Evolutionary conservation across 1,284 basidiomycete species (phyloP).

Genomic region (Ceratobasidium papillatum): DNA sequence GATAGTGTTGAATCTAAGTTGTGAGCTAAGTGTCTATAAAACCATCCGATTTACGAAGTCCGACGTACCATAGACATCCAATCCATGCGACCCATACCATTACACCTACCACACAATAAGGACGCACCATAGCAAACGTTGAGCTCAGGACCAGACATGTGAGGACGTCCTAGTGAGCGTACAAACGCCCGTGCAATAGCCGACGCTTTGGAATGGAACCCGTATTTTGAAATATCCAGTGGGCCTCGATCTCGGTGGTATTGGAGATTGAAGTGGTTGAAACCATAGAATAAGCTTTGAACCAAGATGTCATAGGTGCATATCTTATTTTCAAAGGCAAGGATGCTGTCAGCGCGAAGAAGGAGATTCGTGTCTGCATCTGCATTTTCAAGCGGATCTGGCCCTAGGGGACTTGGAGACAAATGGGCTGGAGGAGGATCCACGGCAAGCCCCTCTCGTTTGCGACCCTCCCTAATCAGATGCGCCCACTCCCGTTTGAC

Average conservation of each 20-base stretch:
- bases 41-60: neutral
- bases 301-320: too few species aligned
- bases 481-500: neutral
- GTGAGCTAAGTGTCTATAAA: neutral
- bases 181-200: neutral
- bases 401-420: too few species aligned
- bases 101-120: neutral
- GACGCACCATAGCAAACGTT: neutral
- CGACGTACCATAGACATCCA: neutral
- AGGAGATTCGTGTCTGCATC: neutral
- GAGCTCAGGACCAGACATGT: neutral
- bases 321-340: too few species aligned
- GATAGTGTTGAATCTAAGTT: neutral
- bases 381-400: neutral
- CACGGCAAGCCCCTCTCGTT: neutral
- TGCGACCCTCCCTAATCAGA: neutral
- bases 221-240: neutral
- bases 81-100: too few species aligned
- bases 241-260: neutral
- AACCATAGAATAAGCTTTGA: too few species aligned
- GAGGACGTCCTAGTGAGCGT: neutral
- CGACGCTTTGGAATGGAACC: too few species aligned
- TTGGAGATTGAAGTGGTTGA: neutral
- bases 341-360: neutral
- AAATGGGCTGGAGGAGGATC: neutral